Conservation (phyloP, 2,329 filamentous ascomycete species). For the Fusarium fujikuroi region DNA sequence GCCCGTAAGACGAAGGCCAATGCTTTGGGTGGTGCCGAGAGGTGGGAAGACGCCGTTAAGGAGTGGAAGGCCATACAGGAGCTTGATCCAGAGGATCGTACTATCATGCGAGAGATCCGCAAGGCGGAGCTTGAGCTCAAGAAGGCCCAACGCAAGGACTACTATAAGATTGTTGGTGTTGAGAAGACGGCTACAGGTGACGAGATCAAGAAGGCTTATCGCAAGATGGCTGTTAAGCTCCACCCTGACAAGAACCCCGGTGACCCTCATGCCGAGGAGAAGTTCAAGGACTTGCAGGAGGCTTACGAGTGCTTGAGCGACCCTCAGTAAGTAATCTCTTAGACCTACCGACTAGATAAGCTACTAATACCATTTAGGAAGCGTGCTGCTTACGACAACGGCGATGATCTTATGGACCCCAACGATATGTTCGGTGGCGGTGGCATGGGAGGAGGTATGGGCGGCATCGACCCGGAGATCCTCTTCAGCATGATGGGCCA, state of each 20-base stretch:
- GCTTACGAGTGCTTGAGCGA: conserved; percentile 97
- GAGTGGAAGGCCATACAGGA: conserved; percentile 91
- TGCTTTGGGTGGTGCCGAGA: conserved; percentile 83
- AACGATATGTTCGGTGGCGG: conserved; percentile 83
- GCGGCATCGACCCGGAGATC: conserved; percentile 79
- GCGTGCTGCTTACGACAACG: conserved; percentile 89
- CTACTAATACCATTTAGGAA: conserved; percentile 69
- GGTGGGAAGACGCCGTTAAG: conserved; percentile 90
- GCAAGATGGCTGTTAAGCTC: conserved; percentile 91
- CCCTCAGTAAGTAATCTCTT: conserved; percentile 75
- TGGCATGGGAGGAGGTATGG: conserved; percentile 73
- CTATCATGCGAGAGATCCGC: conserved; percentile 84
- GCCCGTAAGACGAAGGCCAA: conserved; percentile 95
- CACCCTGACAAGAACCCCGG: conserved; percentile 98
- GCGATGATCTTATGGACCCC: conserved; percentile 89
- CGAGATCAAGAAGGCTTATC: conserved; percentile 96
- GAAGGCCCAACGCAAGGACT: conserved; percentile 97
- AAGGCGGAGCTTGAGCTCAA: conserved; percentile 95
- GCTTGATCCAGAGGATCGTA: conserved; percentile 81
- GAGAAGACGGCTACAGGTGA: conserved; percentile 85
- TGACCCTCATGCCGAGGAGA: conserved; percentile 83
- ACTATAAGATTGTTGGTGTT: conserved; percentile 95
- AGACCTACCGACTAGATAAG: background rate
- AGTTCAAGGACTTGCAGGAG: conserved; percentile 98
- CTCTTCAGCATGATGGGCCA: conserved; percentile 87